Evolutionary conservation across 768 basidiomycete species (phyloP).

Genomic region (Chalciporus piperatus): DNA sequence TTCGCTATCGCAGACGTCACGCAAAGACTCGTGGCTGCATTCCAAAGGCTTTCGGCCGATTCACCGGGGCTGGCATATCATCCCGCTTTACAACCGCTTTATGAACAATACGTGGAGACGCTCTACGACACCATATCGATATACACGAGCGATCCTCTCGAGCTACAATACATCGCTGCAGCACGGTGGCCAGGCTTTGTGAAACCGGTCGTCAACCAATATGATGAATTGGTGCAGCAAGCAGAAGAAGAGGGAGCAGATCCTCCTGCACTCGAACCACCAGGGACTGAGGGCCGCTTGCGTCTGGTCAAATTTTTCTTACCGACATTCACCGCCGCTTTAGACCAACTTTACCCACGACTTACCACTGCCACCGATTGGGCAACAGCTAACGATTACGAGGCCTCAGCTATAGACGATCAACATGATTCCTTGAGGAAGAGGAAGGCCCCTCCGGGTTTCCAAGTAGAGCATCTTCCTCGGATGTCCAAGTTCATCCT

Average conservation of each 20-base stretch:
- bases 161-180: slow-evolving; percentile 72
- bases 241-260: slow-evolving; percentile 22
- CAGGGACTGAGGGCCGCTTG: slow-evolving; percentile 59
- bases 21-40: slow-evolving; percentile 40
- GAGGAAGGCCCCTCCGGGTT: slow-evolving; percentile 5
- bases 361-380: slow-evolving; percentile 62
- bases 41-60: slow-evolving; percentile 19
- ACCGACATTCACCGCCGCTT: slow-evolving; percentile 55
- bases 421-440: neutral
- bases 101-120: slow-evolving; percentile 57
- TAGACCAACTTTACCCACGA: slow-evolving; percentile 70
- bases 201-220: slow-evolving; percentile 59
- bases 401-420: slow-evolving; percentile 12
- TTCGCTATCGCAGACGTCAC: slow-evolving; percentile 27
- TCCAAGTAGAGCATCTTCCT: slow-evolving; percentile 43
- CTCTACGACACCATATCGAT: slow-evolving; percentile 60
- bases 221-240: slow-evolving; percentile 23
- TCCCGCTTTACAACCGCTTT: slow-evolving; percentile 54
- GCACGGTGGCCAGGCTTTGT: slow-evolving; percentile 82
- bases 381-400: slow-evolving; percentile 51
- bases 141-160: slow-evolving; percentile 64
- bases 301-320: slow-evolving; percentile 64
- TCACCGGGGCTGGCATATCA: slow-evolving; percentile 42
- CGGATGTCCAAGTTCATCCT: slow-evolving; percentile 74
- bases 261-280: slow-evolving; percentile 34